These are phyloP conservation scores for Teratosphaeria zuluensis DNA, from an alignment of 2,329 filamentous ascomycete species.

Conservation along the genomic window DNA sequence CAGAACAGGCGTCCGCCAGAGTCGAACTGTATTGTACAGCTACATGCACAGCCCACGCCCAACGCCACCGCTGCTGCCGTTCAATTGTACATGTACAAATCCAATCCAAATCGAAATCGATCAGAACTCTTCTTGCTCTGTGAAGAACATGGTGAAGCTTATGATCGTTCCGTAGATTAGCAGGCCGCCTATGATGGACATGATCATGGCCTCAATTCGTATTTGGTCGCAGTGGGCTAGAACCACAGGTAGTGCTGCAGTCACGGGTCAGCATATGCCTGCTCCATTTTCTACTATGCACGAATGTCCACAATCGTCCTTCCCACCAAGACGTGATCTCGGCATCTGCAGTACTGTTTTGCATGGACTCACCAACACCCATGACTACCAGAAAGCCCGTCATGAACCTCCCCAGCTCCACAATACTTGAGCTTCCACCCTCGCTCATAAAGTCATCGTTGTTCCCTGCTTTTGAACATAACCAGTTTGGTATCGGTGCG, in stretches of 20 bases:
- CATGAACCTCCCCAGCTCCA: slow-evolving; percentile 87
- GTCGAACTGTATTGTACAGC: not conserved
- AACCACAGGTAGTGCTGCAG: slow-evolving; percentile 70
- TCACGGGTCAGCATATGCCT: slow-evolving; percentile 1
- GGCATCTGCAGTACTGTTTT: no score
- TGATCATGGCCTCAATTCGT: slow-evolving; percentile 73
- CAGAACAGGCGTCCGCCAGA: not conserved
- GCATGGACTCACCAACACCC: slow-evolving; percentile 63
- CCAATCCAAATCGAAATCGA: slow-evolving; percentile 8
- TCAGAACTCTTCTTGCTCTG: slow-evolving; percentile 91
- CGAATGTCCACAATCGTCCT: no score
- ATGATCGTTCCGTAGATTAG: slow-evolving; percentile 98
- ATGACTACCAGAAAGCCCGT: slow-evolving; percentile 95
- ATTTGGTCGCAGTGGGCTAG: slow-evolving; percentile 84
- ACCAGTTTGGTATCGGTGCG: slow-evolving; percentile 92
- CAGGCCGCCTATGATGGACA: slow-evolving; percentile 86
- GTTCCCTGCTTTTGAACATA: slow-evolving; percentile 78
- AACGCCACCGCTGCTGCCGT: not conserved
- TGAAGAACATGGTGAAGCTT: slow-evolving; percentile 96
- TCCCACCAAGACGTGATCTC: no score
- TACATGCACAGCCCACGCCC: not conserved
- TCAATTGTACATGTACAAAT: not conserved
- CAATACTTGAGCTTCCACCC: slow-evolving; percentile 68
- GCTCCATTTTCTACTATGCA: no score
- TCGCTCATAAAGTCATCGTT: slow-evolving; percentile 88